Evolutionary conservation across 2,329 filamentous ascomycete species (phyloP), one percentile per base, ranked within the genome.

Genomic region (Plectosphaerella sp.): DNA sequence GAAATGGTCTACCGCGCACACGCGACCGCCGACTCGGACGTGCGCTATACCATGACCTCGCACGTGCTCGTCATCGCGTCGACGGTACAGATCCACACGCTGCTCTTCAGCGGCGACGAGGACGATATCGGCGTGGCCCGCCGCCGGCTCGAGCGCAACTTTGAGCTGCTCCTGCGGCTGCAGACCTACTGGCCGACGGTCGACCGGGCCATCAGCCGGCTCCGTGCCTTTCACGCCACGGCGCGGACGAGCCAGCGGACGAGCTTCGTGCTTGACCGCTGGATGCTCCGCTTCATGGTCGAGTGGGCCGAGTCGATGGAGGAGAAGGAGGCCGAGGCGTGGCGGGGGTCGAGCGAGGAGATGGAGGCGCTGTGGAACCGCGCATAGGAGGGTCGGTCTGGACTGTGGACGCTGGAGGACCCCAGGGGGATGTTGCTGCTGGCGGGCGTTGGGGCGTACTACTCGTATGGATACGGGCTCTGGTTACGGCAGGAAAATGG

Each of bases 11-110:
- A 73, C 49, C 61, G 62, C 5, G 64, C 72, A 7, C 62, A 68
- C 16, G 62, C 63, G 8, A 65, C 61, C 6, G 56, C 67, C 5
- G 59, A 65, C 37, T 72, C 68, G 50, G 69, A 75, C 37, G 68
- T 70, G 4, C 64, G 68, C 22, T 76, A 76, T 52, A 67, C 64
- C 5, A 71, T 75, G 62, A 69, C 75, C 2, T 73, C 71, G 0
- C 74, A 78, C 57, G 70, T 76, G 25, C 60, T 75, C 5, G 70
- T 76, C 8, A 71, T 78, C 36, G 66, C 73, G 2, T 77, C 73
- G 1, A 74, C 74, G 0, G 66, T 77, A 1, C 69, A 76, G 50
- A 66, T 77, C 12, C 73, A 77, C 51, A 75, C 64, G 1, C 63
- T 78, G 2, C 63, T 77, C 1, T 75, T 76, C 54, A 64, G 62